These are phyloP conservation scores for Pleodorina starrii DNA, from an alignment of 139 green algal genomes.

Conservation along the genomic window DNA sequence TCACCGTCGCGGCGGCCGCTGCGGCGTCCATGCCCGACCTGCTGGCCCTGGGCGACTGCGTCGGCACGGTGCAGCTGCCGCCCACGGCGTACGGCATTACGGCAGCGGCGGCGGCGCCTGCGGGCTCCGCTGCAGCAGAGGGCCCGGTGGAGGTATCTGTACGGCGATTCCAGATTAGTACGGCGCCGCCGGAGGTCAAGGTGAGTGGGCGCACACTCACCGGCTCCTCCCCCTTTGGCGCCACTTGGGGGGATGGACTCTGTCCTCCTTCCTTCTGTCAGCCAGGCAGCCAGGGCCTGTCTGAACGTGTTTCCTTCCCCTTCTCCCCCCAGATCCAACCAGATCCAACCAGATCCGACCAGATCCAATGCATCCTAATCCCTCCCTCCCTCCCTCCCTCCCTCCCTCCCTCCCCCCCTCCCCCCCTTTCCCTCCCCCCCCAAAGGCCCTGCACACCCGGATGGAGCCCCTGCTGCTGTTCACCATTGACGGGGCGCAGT, in stretches of 20 bases:
- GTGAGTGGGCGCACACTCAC: slow-evolving; percentile 17
- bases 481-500: slow-evolving; percentile 86
- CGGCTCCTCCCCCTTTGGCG: no score
- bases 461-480: slow-evolving; percentile 90
- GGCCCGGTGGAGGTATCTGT: slow-evolving; percentile 7
- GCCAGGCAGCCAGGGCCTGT: no score
- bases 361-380: no score
- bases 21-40: slow-evolving; percentile 25
- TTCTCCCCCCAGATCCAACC: no score
- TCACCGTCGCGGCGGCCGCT: not conserved
- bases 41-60: slow-evolving; percentile 41
- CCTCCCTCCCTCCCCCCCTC: no score
- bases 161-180: slow-evolving; percentile 46
- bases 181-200: slow-evolving; percentile 55
- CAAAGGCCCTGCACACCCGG: slow-evolving; percentile 82
- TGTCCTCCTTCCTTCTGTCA: no score
- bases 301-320: no score
- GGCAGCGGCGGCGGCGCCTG: not conserved
- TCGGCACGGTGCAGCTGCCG: slow-evolving; percentile 30
- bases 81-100: not conserved
- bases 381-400: no score
- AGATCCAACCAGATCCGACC: no score
- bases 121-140: no score
- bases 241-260: no score
- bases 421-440: no score